Percentiles rank a stretch among this genome's conserved stretches.
These are phyloP conservation scores for Ceriops tagal DNA, from an alignment of 345 rosid genomes.

Conservation along the genomic window DNA sequence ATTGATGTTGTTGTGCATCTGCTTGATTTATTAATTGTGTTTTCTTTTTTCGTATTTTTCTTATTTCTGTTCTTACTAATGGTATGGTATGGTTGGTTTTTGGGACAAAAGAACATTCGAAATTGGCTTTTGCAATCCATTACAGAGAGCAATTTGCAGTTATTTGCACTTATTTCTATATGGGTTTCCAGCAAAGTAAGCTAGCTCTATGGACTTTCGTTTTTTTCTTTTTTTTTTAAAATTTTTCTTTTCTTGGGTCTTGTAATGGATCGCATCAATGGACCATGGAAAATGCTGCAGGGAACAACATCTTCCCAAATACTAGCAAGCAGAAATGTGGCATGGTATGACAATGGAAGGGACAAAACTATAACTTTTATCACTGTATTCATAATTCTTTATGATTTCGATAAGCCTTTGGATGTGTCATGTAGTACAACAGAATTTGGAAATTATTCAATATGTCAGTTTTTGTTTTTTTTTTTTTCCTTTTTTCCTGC, in stretches of 20 bases:
- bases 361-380: not conserved
- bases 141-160: constrained; percentile 67
- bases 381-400: no score
- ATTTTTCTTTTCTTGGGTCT: no score
- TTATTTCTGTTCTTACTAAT: not conserved
- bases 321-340: not conserved
- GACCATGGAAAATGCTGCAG: not conserved
- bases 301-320: not conserved
- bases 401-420: no score
- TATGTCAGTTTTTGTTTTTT: no score
- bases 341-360: not conserved
- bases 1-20: no score
- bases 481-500: no score
- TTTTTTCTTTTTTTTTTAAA: not conserved
- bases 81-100: constrained; percentile 30
- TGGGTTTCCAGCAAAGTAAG: constrained; percentile 47
- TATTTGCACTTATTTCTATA: constrained; percentile 59
- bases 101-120: constrained; percentile 18
- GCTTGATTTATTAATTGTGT: no score
- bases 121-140: constrained; percentile 65
- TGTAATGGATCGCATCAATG: no score
- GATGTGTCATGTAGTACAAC: no score
- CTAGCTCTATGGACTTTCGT: not conserved
- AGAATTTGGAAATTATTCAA: no score
- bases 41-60: no score